Conservation (phyloP, 306 rosid genomes). For the Gleditsia sinensis region DNA sequence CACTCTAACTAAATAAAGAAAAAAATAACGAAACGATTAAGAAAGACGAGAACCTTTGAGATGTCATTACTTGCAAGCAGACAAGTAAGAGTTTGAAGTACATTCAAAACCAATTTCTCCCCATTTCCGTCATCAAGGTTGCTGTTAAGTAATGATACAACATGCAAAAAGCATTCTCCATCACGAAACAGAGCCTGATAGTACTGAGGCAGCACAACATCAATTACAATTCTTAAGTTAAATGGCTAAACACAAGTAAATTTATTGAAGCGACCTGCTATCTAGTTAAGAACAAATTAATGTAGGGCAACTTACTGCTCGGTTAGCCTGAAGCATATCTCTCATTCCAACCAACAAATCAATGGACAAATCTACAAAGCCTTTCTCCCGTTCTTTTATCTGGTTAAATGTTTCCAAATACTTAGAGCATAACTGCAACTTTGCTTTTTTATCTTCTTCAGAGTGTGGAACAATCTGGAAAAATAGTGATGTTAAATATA, state of each 20-base stretch:
- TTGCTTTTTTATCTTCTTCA: constrained; percentile 80
- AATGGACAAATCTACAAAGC: constrained; percentile 71
- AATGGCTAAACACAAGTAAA: constrained; percentile 18
- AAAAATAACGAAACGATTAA: neutral
- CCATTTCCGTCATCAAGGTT: constrained; percentile 62
- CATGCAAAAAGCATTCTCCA: constrained; percentile 97
- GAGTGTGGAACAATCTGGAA: constrained; percentile 65
- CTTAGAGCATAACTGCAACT: constrained; percentile 81
- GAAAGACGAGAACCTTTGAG: constrained; percentile 70
- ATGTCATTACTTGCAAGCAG: constrained; percentile 82
- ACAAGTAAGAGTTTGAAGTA: constrained; percentile 86
- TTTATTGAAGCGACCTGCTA: constrained; percentile 4
- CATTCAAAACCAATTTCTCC: constrained; percentile 83
- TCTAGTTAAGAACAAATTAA: constrained; percentile 25
- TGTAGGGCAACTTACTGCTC: constrained; percentile 54
- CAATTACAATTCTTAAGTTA: constrained; percentile 31
- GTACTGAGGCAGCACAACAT: constrained; percentile 63
- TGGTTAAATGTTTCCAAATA: constrained; percentile 87
- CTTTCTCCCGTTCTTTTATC: constrained; percentile 76
- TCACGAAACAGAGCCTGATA: constrained; percentile 92
- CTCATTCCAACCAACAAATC: constrained; percentile 84
- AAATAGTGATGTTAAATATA: constrained; percentile 15
- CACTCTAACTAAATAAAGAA: neutral
- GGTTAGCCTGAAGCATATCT: constrained; percentile 68
- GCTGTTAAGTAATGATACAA: constrained; percentile 90